Percentiles rank a stretch among this genome's conserved stretches.
phyloP scores from a whole-genome alignment of 2,329 filamentous ascomycete species.

The Exophiala dermatitidis region DNA sequence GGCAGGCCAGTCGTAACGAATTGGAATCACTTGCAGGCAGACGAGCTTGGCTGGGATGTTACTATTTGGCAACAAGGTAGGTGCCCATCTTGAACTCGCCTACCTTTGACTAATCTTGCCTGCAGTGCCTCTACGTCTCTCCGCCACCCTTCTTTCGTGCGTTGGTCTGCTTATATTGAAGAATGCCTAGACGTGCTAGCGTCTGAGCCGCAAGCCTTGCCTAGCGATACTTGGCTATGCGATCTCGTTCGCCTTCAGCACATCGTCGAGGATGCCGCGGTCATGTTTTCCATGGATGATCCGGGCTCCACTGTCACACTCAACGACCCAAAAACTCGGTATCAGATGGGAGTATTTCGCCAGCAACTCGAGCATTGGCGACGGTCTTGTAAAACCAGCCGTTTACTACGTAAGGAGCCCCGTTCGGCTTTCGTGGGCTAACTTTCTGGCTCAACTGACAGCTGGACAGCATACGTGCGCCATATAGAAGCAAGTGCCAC shows the following conservation, averaged over 20 bases:
- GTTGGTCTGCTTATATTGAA: conserved; percentile 57
- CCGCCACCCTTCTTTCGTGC: conserved; percentile 50
- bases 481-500: conserved; percentile 59
- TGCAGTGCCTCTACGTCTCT: conserved; percentile 49
- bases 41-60: conserved; percentile 56
- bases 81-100: conserved; percentile 10
- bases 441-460: not conserved
- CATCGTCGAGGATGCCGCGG: conserved; percentile 61
- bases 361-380: conserved; percentile 57
- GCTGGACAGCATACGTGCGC: conserved; percentile 34
- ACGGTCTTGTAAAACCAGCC: conserved; percentile 45
- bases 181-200: conserved; percentile 54
- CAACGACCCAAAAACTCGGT: conserved; percentile 56
- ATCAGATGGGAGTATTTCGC: conserved; percentile 58
- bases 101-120: not conserved
- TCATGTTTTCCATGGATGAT: conserved; percentile 62
- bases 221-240: conserved; percentile 49
- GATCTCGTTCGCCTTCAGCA: conserved; percentile 54
- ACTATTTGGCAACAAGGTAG: conserved; percentile 51
- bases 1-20: conserved; percentile 30
- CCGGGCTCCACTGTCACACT: conserved; percentile 47
- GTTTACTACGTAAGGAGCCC: conserved; percentile 41
- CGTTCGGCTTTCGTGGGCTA: conserved; percentile 22
- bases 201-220: conserved; percentile 47
- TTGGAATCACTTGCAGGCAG: conserved; percentile 44